Conservation (phyloP, 148 eudicot genomes). For the Agrostemma githago region DNA sequence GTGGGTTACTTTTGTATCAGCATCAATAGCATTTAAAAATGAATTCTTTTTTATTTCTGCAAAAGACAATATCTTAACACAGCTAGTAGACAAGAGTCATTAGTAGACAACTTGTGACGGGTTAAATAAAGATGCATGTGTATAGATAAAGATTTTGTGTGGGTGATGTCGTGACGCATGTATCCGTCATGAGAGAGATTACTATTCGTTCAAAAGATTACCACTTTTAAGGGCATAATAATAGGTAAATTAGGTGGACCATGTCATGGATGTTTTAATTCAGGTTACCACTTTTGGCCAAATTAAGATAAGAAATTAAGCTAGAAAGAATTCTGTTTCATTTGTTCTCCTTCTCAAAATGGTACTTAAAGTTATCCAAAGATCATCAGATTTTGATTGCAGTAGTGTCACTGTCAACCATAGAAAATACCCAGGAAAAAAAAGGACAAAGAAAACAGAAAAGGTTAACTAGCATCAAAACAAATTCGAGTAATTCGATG, state of each 20-base stretch:
- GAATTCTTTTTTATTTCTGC: not conserved
- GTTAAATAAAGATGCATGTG: too few relatives aligned
- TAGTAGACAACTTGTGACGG: too few relatives aligned
- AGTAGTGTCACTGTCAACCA: not conserved
- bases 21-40: slow-evolving; percentile 20
- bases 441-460: too few relatives aligned
- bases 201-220: too few relatives aligned
- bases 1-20: slow-evolving; percentile 28
- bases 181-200: too few relatives aligned
- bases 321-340: too few relatives aligned
- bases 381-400: not conserved
- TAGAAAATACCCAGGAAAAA: not conserved
- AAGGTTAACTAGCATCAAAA: too few relatives aligned
- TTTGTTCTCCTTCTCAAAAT: not conserved
- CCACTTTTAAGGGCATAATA: too few relatives aligned
- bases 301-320: not conserved
- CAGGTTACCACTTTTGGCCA: not conserved
- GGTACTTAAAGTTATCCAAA: not conserved
- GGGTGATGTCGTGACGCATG: too few relatives aligned
- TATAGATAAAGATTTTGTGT: too few relatives aligned
- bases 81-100: not conserved
- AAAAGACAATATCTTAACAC: not conserved
- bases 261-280: not conserved
- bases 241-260: not conserved
- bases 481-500: too few relatives aligned